Base-by-base conservation (phyloP, 352 stramenopile species). In the Pythium sp. region DNA sequence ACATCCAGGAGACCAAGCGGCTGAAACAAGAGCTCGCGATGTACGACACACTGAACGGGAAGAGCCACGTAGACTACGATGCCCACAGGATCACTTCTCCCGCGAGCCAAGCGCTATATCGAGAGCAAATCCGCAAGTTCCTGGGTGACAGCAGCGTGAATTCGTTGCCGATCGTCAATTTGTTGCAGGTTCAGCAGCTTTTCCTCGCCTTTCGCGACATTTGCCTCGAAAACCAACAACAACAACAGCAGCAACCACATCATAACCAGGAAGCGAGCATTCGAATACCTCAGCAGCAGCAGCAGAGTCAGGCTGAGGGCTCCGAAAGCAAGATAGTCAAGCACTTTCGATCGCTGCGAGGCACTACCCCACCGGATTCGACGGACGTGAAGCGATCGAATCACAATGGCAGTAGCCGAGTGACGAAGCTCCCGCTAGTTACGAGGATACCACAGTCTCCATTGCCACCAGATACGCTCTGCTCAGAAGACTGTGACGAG, bases 11-110 rank as follows among this genome's bases (percentile, higher is more conserved):
- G 61, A 86, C 92, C 67, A 72, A 75, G 43, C 71, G 72, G 26
- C 72, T 93, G 20, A 78, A 82, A 15, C 69, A 76, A 14, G 85
- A 93, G 57, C 73, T 94, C 5, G 76, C 76, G 24, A 73, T 92
- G 72, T 77, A 88, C 60, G 86, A 93, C 70, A 76, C 74, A 26
- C 70, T 94, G n/a, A 73, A 73, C 22, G 84, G 85, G 0, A 73
- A 68, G 9, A 82, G 71, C 55, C 64, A 64, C 14, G 65, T 72
- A 32, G 72, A 80, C 2, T 78, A 82, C 24, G 71, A 84, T 56
- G 32, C 54, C 3, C 77, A 76, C 28, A 59, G 34, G 28, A 64
- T 69, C 34, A 56, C 11, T 1, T 72, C 77, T 0, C 65, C 59
- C 0, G 70, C 49, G 14, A 58, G 66, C 0, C 67, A 77, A 26